Conservation (phyloP, 306 rosid genomes). For the Lablab purpureus region DNA sequence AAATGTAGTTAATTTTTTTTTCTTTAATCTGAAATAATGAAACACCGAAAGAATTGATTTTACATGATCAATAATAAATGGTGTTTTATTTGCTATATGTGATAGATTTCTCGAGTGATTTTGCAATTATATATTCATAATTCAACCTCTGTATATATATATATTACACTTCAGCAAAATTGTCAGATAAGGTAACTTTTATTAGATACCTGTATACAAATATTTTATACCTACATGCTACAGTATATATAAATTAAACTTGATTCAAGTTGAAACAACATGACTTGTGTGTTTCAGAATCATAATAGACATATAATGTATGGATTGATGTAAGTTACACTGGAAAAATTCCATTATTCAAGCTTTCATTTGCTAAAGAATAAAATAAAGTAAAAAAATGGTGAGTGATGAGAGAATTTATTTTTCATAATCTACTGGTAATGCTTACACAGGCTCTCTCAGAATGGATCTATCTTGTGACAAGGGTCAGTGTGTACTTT, state of each 20-base stretch:
- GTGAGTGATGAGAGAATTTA: background rate
- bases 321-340: too few relatives aligned
- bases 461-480: constrained; percentile 7
- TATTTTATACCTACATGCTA: background rate
- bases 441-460: constrained; percentile 22
- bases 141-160: too few relatives aligned
- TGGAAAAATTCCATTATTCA: background rate
- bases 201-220: background rate
- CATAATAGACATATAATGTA: background rate
- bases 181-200: background rate
- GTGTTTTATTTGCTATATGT: background rate
- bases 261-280: background rate
- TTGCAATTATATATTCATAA: background rate
- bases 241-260: background rate
- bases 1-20: background rate
- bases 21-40: background rate
- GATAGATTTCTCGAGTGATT: background rate
- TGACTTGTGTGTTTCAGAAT: background rate
- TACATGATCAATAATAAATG: background rate
- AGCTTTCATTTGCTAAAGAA: background rate
- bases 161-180: too few relatives aligned
- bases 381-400: background rate
- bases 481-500: background rate
- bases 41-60: background rate
- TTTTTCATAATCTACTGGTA: constrained; percentile 17